Conservation (phyloP, 2,329 filamentous ascomycete genomes). For the Pestalotiopsis sp. region DNA sequence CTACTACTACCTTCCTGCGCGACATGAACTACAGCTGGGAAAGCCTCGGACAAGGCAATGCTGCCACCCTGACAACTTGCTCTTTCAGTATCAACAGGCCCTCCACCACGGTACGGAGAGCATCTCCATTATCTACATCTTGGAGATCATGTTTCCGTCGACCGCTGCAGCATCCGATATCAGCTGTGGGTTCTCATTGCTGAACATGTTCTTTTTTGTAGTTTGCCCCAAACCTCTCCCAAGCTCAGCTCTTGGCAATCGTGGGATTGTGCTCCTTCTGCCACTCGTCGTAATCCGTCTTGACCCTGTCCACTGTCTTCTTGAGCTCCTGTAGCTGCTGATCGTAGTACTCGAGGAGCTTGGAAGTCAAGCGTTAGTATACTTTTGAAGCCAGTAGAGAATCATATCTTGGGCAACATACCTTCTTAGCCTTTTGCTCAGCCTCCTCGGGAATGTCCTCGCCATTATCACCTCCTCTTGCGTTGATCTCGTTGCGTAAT, state of each 20-base stretch:
- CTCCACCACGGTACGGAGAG: not conserved
- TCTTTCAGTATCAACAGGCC: not conserved
- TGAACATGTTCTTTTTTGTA: not conserved
- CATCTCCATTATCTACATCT: not conserved
- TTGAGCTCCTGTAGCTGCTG: slow-evolving; percentile 76
- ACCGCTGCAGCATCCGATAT: not conserved
- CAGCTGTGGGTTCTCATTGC: not conserved
- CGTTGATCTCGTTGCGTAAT: slow-evolving; percentile 73
- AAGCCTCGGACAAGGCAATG: not conserved
- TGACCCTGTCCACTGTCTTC: slow-evolving; percentile 67
- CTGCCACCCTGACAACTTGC: not conserved
- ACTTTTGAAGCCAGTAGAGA: not conserved
- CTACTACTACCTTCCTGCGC: not conserved
- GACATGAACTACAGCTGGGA: not conserved
- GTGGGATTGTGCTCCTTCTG: slow-evolving; percentile 46
- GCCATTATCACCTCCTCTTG: slow-evolving; percentile 56
- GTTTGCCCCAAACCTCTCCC: not conserved
- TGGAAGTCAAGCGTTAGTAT: not conserved
- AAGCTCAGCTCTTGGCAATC: not conserved
- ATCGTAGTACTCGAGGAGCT: slow-evolving; percentile 81
- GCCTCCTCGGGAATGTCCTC: slow-evolving; percentile 68
- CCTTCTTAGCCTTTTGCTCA: slow-evolving; percentile 73
- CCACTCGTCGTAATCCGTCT: slow-evolving; percentile 57
- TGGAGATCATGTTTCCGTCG: not conserved
- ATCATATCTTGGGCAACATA: slow-evolving; percentile 36